A percentile compares a stretch with the other conserved stretches of the same genome.
Evolutionary conservation across 352 stramenopile species (phyloP).

Genomic region (Globisporangium recalcitrans): DNA sequence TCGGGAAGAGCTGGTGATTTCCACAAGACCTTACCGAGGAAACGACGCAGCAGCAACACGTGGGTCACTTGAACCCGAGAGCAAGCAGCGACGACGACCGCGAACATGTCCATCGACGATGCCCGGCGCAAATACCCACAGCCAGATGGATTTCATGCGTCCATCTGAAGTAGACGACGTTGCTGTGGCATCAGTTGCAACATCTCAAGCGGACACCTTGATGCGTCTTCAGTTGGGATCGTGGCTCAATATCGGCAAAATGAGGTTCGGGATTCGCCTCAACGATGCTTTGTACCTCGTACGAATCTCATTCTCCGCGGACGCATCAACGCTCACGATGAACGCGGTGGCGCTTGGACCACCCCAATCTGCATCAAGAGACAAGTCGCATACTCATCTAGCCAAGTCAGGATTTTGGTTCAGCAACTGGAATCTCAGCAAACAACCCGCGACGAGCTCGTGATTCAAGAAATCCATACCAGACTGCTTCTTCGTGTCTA

Average conservation of each 20-base stretch:
- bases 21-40: conserved; percentile 13
- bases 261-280: conserved; percentile 1
- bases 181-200: neutral
- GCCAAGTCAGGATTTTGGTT: conserved; percentile 14
- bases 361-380: neutral
- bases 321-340: neutral
- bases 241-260: conserved; percentile 8
- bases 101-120: conserved; percentile 54
- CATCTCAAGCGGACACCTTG: neutral
- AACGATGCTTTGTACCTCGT: conserved; percentile 4
- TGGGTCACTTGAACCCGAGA: neutral
- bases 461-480: conserved; percentile 9
- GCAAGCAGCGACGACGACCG: neutral
- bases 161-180: neutral
- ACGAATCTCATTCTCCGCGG: conserved; percentile 1
- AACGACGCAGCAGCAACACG: neutral
- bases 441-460: conserved; percentile 14
- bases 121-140: conserved; percentile 16
- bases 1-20: conserved; percentile 24
- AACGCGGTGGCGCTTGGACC: neutral
- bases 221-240: conserved; percentile 7
- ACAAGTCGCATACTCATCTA: neutral
- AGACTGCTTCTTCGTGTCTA: neutral
- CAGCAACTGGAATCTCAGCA: conserved; percentile 19
- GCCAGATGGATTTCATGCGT: neutral